A percentile compares a stretch with the other conserved stretches of the same genome.
Conservation (phyloP, 78 protist species). For the Chrysochromulina tobinii region DNA sequence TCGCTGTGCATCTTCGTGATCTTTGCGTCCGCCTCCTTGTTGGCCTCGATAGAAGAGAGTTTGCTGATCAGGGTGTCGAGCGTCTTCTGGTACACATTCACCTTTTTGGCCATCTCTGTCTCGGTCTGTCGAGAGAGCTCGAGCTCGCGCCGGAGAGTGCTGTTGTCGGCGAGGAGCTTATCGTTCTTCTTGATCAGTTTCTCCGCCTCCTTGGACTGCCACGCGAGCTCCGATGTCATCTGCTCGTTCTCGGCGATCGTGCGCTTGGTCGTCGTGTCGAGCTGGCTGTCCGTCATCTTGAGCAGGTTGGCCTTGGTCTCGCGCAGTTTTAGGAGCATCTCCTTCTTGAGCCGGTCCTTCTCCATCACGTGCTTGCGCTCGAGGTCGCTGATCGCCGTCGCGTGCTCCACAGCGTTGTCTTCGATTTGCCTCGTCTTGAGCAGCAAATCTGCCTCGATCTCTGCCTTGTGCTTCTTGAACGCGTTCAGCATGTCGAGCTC, state of each 20-base stretch:
- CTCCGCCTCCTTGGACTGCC: not conserved
- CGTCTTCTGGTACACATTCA: not conserved
- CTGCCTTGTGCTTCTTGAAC: not conserved
- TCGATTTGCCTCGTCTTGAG: not conserved
- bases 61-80: not conserved
- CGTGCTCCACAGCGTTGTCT: not conserved
- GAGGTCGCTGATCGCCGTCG: not conserved
- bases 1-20: not conserved
- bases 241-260: conserved; percentile 24
- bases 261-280: conserved; percentile 7
- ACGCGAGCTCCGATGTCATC: conserved; percentile 4
- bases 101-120: not conserved
- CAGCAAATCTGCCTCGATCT: not conserved
- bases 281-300: conserved; percentile 14
- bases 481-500: not conserved
- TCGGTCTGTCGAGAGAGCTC: not conserved
- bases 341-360: conserved; percentile 28
- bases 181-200: not conserved
- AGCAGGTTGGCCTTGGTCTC: conserved; percentile 10
- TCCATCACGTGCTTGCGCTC: not conserved
- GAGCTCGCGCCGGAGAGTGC: not conserved
- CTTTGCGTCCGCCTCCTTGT: not conserved
- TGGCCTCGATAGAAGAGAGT: not conserved
- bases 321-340: not conserved
- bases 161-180: not conserved